A percentile compares a stretch with the other conserved stretches of the same genome.
These are phyloP conservation scores for Xerocomus minutiporus DNA, from an alignment of 1,284 basidiomycete species.

Conservation along the genomic window DNA sequence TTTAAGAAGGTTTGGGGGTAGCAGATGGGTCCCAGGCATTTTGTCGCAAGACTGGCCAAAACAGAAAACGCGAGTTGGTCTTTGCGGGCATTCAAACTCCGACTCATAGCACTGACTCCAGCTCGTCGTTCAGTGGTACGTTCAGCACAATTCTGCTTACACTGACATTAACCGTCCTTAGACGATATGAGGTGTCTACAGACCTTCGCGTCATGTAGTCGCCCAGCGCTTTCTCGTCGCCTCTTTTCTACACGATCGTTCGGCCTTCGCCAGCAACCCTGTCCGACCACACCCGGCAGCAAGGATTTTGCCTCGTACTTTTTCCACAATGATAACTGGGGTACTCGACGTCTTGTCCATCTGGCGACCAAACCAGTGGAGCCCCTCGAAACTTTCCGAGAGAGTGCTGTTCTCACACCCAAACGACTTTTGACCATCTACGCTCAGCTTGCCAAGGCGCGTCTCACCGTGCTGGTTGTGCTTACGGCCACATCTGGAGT, in stretches of 20 bases:
- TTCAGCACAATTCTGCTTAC: background rate
- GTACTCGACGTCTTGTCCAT: constrained; percentile 13
- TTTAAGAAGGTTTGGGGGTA: constrained; percentile 91
- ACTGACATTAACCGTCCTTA: constrained; percentile 2
- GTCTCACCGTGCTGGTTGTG: constrained; percentile 84
- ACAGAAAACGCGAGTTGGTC: constrained; percentile 6
- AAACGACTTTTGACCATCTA: constrained; percentile 65
- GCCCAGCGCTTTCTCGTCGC: constrained; percentile 8
- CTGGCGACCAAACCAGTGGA: constrained; percentile 6
- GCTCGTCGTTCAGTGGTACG: background rate
- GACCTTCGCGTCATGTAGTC: constrained; percentile 12
- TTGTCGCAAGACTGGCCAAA: constrained; percentile 14
- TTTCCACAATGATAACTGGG: constrained; percentile 53
- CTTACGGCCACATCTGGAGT: constrained; percentile 92
- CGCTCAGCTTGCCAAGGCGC: constrained; percentile 81
- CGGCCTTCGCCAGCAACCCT: background rate
- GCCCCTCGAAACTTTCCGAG: constrained; percentile 19
- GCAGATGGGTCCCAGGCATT: constrained; percentile 82
- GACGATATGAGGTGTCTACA: constrained; percentile 20
- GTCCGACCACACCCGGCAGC: constrained; percentile 14
- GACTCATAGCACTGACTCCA: constrained; percentile 4
- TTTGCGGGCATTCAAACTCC: constrained; percentile 30
- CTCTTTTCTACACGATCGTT: constrained; percentile 5
- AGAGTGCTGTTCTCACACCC: constrained; percentile 44
- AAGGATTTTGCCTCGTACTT: constrained; percentile 53